Evolutionary conservation across 495 filamentous ascomycete species (phyloP).

Genomic region (Mytilinidion resinicola): DNA sequence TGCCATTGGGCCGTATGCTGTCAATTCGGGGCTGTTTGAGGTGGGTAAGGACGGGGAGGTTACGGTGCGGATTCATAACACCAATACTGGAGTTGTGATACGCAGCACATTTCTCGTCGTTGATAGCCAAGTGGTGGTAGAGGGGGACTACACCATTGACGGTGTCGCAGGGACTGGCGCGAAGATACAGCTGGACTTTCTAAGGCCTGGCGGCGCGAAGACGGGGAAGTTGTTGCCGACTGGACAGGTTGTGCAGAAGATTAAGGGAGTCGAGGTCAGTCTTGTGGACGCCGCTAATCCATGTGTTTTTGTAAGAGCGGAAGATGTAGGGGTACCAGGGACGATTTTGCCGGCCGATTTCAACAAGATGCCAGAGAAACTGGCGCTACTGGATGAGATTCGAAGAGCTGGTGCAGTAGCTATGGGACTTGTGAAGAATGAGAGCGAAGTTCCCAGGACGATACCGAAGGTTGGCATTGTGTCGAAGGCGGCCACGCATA

Average conservation of each 20-base stretch:
- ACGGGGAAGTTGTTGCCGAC: constrained; percentile 63
- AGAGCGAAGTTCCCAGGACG: constrained; percentile 46
- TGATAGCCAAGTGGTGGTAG: constrained; percentile 43
- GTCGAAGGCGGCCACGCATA: constrained; percentile 41
- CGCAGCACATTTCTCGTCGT: constrained; percentile 43
- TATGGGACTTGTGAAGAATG: constrained; percentile 53
- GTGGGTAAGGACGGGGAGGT: constrained; percentile 28
- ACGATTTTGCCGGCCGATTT: constrained; percentile 51
- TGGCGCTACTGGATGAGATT: constrained; percentile 53
- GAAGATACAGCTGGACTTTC: constrained; percentile 54
- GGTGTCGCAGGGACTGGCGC: constrained; percentile 58
- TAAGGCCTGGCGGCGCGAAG: constrained; percentile 60
- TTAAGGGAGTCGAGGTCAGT: constrained; percentile 49
- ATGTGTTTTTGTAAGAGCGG: constrained; percentile 42
- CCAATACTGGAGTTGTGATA: constrained; percentile 45
- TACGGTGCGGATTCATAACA: constrained; percentile 48
- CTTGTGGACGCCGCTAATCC: constrained; percentile 64
- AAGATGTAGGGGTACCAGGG: constrained; percentile 36
- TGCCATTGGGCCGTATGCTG: constrained; percentile 60
- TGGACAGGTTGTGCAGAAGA: constrained; percentile 47
- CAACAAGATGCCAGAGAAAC: constrained; percentile 42
- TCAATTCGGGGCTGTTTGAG: constrained; percentile 48
- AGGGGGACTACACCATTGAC: constrained; percentile 57
- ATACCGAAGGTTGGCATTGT: constrained; percentile 64
- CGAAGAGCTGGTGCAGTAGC: constrained; percentile 51